Conservation (phyloP, 306 rosid genomes). For the Cucumis cinereus region DNA sequence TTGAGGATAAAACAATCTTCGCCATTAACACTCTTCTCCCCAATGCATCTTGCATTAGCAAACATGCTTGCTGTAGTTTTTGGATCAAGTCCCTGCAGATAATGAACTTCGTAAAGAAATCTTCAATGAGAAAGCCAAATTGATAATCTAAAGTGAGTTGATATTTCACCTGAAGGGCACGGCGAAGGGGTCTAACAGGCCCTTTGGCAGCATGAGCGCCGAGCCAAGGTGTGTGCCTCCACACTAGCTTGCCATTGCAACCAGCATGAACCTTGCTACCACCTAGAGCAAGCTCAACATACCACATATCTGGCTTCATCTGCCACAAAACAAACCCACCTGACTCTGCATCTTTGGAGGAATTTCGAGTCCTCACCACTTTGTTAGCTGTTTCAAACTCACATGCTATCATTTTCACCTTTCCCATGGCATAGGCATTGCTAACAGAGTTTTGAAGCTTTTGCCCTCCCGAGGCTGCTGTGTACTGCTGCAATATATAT, state of each 20-base stretch:
- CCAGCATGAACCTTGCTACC: slow-evolving; percentile 99
- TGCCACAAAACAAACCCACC: slow-evolving; percentile 99
- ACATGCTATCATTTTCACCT: slow-evolving; percentile 89
- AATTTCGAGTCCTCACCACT: slow-evolving; percentile 56
- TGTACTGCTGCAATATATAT: slow-evolving; percentile 93
- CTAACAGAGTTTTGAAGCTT: slow-evolving; percentile 66
- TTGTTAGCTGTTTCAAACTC: slow-evolving; percentile 88
- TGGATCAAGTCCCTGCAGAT: slow-evolving; percentile 76
- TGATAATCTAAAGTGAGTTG: not conserved
- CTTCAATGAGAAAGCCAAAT: not conserved
- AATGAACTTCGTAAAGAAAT: not conserved
- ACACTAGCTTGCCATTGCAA: slow-evolving; percentile 88
- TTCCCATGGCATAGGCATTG: slow-evolving; percentile 97
- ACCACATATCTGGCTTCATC: slow-evolving; percentile 99
- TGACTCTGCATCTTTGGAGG: slow-evolving; percentile 72
- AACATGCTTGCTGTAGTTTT: slow-evolving; percentile 96
- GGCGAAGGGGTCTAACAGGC: slow-evolving; percentile 88
- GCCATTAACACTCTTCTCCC: slow-evolving; percentile 83
- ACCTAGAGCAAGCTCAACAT: slow-evolving; percentile 95
- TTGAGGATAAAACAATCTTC: slow-evolving; percentile 98
- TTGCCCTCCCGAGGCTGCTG: slow-evolving; percentile 90
- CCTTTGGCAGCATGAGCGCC: slow-evolving; percentile 99
- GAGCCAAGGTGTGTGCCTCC: slow-evolving; percentile 99
- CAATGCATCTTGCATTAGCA: slow-evolving; percentile 81
- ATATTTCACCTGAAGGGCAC: slow-evolving; percentile 54